Evolutionary conservation across 2,329 filamentous ascomycete genomes (phyloP), one percentile per base, ranked within the genome.

Genomic region (Alternaria brassicicola): DNA sequence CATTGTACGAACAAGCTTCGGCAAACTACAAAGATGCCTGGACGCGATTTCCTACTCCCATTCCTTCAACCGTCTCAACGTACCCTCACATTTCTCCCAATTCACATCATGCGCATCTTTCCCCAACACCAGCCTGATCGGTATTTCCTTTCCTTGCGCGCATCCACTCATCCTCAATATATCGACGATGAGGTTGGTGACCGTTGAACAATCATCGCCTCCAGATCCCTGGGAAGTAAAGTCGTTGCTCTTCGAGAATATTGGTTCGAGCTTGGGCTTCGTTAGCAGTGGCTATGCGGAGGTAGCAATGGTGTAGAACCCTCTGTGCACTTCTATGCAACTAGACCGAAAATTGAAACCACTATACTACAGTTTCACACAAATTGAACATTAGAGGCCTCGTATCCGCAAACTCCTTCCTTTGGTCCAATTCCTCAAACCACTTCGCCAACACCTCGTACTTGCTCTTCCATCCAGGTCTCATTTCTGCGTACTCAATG

Each of bases 71-170:
- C 66, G 42, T 21, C 35, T 50, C 19, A 60, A 15, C 2, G 65
- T 67, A 9, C 54, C 38, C 58, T 50, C 33, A 57, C 68, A 56
- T 78, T 70, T 48, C 28, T 47, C 42, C 4, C 58, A 48, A 71
- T 54, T 61, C 6, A 41, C 49, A n/a, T 47, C 17, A 35, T 48
- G 38, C 30, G 38, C 39, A 56, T 68, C 61, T 1, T 38, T 43
- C 0, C 87, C 87, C 38, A 89, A 71, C n/a, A 81, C 75, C 47
- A 89, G 64, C 26, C 86, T 76, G 13, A 82, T 64, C 0, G 86
- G 86, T 2, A 88, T 74, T 19, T 81, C 78, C 62, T 72, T 82
- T 0, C 83, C 85, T 58, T 73, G 69, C 19, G 78, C 83, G 23
- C 76, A 75, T 0, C 85, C 85, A 2, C 76, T 79, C 41, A 76